These are phyloP conservation scores for Talaromyces sp. DNA, from an alignment of 2,329 filamentous ascomycete species.

Conservation along the genomic window DNA sequence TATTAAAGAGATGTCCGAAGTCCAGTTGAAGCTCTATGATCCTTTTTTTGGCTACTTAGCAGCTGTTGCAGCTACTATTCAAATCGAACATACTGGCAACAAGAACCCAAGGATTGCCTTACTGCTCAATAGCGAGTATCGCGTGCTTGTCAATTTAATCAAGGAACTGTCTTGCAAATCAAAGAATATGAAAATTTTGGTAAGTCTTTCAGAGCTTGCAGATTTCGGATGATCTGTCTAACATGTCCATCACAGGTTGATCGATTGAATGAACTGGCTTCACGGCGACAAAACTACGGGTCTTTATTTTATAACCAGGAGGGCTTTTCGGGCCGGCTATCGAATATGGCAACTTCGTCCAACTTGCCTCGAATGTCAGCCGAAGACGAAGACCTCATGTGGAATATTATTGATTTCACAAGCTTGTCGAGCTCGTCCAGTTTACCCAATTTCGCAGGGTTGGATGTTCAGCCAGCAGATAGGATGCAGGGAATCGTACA, in stretches of 20 bases:
- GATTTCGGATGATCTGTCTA: not conserved
- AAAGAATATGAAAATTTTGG: slow-evolving; percentile 26
- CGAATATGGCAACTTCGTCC: slow-evolving; percentile 28
- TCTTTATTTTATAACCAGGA: slow-evolving; percentile 31
- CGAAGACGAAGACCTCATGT: slow-evolving; percentile 28
- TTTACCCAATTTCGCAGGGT: too few species aligned
- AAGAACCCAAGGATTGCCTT: slow-evolving; percentile 29
- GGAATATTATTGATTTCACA: slow-evolving; percentile 30
- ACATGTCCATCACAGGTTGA: slow-evolving; percentile 9
- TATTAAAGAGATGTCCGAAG: slow-evolving; percentile 27
- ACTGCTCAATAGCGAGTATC: slow-evolving; percentile 26
- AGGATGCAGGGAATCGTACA: too few species aligned
- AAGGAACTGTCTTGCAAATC: slow-evolving; percentile 23
- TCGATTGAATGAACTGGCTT: slow-evolving; percentile 24
- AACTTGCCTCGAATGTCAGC: slow-evolving; percentile 29
- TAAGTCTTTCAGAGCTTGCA: slow-evolving; percentile 1
- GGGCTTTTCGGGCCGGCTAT: slow-evolving; percentile 24
- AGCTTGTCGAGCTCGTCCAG: slow-evolving; percentile 12
- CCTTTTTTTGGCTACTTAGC: slow-evolving; percentile 32
- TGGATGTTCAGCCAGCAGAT: too few species aligned
- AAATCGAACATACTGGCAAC: slow-evolving; percentile 30
- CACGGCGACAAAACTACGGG: slow-evolving; percentile 26
- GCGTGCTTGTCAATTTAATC: slow-evolving; percentile 25
- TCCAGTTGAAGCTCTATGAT: slow-evolving; percentile 24
- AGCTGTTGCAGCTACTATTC: slow-evolving; percentile 32